A percentile compares a stretch with the other conserved stretches of the same genome.
These are phyloP conservation scores for Passalora sequoiae DNA, from an alignment of 2,329 filamentous ascomycete genomes.

Conservation along the genomic window DNA sequence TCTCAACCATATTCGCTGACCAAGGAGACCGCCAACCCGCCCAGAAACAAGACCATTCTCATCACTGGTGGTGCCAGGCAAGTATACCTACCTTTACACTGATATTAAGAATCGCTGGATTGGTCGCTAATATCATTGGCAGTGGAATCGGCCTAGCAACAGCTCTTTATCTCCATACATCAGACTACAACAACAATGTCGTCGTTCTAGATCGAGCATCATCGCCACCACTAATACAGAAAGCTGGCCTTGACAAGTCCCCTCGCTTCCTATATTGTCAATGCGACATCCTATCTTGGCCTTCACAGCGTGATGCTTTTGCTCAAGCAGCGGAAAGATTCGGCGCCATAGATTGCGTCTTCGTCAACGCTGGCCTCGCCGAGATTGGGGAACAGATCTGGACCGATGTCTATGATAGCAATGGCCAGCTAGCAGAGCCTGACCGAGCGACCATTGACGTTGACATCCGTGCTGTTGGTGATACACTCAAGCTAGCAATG, in stretches of 20 bases:
- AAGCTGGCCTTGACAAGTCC: constrained; percentile 21
- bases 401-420: constrained; percentile 39
- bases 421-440: constrained; percentile 43
- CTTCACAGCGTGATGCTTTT: constrained; percentile 43
- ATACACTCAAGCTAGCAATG: constrained; percentile 46
- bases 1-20: constrained; percentile 27
- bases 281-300: constrained; percentile 46
- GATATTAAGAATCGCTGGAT: too few species aligned
- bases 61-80: constrained; percentile 30
- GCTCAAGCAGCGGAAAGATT: constrained; percentile 39
- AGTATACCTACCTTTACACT: too few species aligned
- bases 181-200: constrained; percentile 27
- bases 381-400: constrained; percentile 49
- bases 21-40: constrained; percentile 21
- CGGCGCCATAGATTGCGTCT: constrained; percentile 43
- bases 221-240: constrained; percentile 13
- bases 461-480: constrained; percentile 44
- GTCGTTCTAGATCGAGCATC: constrained; percentile 26
- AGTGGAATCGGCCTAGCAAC: constrained; percentile 32
- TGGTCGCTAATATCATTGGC: too few species aligned
- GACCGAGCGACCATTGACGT: constrained; percentile 43
- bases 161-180: constrained; percentile 27
- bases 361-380: constrained; percentile 47
- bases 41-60: constrained; percentile 26
- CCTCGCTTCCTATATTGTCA: constrained; percentile 30